phyloP scores from a whole-genome alignment of 2,329 filamentous ascomycete species.

The Colletotrichum gigasporum region DNA sequence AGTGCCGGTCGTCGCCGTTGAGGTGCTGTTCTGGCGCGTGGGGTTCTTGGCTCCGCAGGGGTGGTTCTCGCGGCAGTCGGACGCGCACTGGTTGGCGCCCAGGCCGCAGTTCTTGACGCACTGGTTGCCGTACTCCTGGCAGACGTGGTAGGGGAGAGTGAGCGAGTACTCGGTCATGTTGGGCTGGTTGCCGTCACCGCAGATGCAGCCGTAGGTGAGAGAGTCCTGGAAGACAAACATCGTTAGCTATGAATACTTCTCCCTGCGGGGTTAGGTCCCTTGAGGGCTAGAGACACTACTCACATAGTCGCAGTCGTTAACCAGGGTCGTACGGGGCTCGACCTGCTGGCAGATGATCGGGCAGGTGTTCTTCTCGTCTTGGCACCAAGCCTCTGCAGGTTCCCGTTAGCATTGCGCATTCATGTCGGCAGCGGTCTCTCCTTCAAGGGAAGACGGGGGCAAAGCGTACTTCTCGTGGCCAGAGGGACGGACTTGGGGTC shows the following conservation, averaged over 20 bases:
- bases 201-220: slow-evolving; percentile 78
- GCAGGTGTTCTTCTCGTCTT: slow-evolving; percentile 69
- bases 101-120: slow-evolving; percentile 68
- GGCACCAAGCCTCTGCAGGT: slow-evolving; percentile 71
- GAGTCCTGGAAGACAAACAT: no score
- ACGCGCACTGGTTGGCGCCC: slow-evolving; percentile 66
- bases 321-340: slow-evolving; percentile 57
- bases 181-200: slow-evolving; percentile 71
- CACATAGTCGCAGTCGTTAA: slow-evolving; percentile 76
- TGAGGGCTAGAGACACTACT: slow-evolving; percentile 34
- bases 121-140: slow-evolving; percentile 75
- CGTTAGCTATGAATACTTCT: no score
- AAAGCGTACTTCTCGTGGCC: slow-evolving; percentile 58
- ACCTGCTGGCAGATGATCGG: slow-evolving; percentile 76
- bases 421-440: no score
- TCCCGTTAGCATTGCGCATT: slow-evolving; percentile 13
- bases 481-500: slow-evolving; percentile 68
- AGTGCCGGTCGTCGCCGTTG: slow-evolving; percentile 54
- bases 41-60: slow-evolving; percentile 78
- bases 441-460: neutral
- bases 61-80: slow-evolving; percentile 70
- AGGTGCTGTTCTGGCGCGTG: slow-evolving; percentile 64
- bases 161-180: slow-evolving; percentile 82
- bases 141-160: slow-evolving; percentile 82
- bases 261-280: no score